These are phyloP conservation scores for Saccharomycopsis hybrid DNA, from an alignment of 1,139 yeast species.

Conservation along the genomic window DNA sequence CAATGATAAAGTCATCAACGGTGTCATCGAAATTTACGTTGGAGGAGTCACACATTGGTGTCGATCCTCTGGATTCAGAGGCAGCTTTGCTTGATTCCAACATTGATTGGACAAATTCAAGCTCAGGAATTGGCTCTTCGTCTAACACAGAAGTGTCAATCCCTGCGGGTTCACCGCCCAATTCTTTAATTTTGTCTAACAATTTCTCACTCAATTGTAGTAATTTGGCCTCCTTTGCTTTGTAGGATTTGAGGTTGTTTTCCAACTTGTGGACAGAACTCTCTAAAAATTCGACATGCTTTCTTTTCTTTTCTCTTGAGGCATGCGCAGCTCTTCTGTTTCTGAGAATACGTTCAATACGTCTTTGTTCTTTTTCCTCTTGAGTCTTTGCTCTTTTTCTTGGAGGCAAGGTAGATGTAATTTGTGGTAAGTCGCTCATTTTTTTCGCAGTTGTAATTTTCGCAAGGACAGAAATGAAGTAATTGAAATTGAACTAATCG, in stretches of 20 bases:
- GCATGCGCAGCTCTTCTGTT: conserved; percentile 98
- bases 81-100: conserved; percentile 8
- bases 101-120: conserved; percentile 17
- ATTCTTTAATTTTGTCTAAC: conserved; percentile 9
- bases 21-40: background rate
- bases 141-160: conserved; percentile 13
- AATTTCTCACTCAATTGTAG: conserved; percentile 12
- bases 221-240: conserved; percentile 15
- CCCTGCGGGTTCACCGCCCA: conserved; percentile 13
- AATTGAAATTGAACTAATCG: no score
- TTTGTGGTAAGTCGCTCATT: conserved; percentile 21
- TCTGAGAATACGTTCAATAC: conserved; percentile 86
- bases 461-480: background rate
- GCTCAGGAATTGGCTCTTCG: conserved; percentile 19
- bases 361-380: conserved; percentile 94
- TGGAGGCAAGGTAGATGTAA: conserved; percentile 62
- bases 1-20: background rate
- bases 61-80: background rate
- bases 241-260: conserved; percentile 24
- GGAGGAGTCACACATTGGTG: background rate
- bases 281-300: conserved; percentile 84
- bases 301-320: conserved; percentile 92
- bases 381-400: conserved; percentile 94
- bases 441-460: background rate
- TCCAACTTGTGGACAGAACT: conserved; percentile 49